Conservation (phyloP, 2,329 filamentous ascomycete genomes). For the Balansia obtecta region DNA sequence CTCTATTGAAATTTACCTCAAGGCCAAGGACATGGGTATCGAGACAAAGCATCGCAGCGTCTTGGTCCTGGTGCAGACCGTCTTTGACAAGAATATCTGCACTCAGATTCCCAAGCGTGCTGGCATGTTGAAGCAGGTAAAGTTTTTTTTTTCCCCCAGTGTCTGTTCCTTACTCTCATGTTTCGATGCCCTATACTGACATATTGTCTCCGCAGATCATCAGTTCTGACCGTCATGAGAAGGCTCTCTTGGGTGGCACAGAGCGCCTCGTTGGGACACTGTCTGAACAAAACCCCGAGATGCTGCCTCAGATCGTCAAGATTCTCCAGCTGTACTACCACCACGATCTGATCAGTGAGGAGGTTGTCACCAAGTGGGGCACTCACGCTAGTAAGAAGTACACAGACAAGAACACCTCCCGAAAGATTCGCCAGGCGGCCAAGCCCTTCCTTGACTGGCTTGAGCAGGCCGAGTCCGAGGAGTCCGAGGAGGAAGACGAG, state of each 20-base stretch:
- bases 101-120: constrained; percentile 78
- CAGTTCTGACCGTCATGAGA: constrained; percentile 86
- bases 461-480: constrained; percentile 68
- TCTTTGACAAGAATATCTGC: constrained; percentile 84
- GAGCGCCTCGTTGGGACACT: constrained; percentile 73
- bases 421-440: constrained; percentile 90
- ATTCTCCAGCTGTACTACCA: constrained; percentile 87
- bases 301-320: constrained; percentile 65
- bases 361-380: constrained; percentile 82
- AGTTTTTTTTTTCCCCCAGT: constrained; percentile 13
- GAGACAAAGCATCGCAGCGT: constrained; percentile 90
- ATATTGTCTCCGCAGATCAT: constrained; percentile 25
- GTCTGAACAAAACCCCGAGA: constrained; percentile 65
- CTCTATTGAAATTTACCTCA: constrained; percentile 86
- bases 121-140: constrained; percentile 75
- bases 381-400: constrained; percentile 97
- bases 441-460: constrained; percentile 94
- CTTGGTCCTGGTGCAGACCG: constrained; percentile 79
- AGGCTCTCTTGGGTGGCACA: constrained; percentile 86
- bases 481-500: constrained; percentile 35
- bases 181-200: neutral
- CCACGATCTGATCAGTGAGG: constrained; percentile 78
- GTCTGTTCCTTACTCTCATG: neutral
- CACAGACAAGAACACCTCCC: constrained; percentile 75
- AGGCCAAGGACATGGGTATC: constrained; percentile 92